phyloP scores from a whole-genome alignment of 2,329 filamentous ascomycete species.

The Microsporum canis region DNA sequence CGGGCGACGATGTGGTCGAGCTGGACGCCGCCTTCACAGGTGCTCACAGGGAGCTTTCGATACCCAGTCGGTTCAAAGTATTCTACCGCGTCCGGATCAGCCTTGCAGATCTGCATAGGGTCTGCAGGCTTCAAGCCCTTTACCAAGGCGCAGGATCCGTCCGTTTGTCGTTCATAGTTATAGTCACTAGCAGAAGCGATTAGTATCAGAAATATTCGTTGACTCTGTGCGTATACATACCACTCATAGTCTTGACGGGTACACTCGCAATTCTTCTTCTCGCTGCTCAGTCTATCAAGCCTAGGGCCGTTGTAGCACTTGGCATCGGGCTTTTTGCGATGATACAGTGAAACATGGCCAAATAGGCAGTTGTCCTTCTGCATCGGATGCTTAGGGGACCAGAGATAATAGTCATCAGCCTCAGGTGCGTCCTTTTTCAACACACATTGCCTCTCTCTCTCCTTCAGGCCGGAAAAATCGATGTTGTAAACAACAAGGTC shows the following conservation, averaged over 20 bases:
- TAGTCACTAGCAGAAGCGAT: constrained; percentile 54
- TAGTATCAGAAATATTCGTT: neutral
- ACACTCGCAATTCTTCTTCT: constrained; percentile 67
- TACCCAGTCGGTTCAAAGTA: constrained; percentile 83
- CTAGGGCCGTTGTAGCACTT: constrained; percentile 72
- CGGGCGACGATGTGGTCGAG: constrained; percentile 56
- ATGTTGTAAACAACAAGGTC: constrained; percentile 65
- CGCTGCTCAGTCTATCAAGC: constrained; percentile 59
- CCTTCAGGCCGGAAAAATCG: constrained; percentile 73
- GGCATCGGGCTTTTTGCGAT: constrained; percentile 71
- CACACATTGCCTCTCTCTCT: constrained; percentile 53
- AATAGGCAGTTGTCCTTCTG: constrained; percentile 76
- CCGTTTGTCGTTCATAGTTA: constrained; percentile 73
- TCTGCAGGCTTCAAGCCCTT: constrained; percentile 56
- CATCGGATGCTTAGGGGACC: constrained; percentile 75
- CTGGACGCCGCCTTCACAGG: constrained; percentile 65
- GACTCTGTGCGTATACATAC: constrained; percentile 38
- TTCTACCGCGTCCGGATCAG: constrained; percentile 57
- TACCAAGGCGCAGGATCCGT: constrained; percentile 68
- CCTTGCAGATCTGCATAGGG: constrained; percentile 46
- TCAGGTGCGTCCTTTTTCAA: constrained; percentile 51
- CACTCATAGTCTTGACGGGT: constrained; percentile 84
- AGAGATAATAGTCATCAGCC: constrained; percentile 64
- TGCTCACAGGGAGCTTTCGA: constrained; percentile 78
- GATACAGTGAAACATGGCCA: constrained; percentile 77